Evolutionary conservation across 345 rosid species (phyloP).

Genomic region (Pugionium cornutum): DNA sequence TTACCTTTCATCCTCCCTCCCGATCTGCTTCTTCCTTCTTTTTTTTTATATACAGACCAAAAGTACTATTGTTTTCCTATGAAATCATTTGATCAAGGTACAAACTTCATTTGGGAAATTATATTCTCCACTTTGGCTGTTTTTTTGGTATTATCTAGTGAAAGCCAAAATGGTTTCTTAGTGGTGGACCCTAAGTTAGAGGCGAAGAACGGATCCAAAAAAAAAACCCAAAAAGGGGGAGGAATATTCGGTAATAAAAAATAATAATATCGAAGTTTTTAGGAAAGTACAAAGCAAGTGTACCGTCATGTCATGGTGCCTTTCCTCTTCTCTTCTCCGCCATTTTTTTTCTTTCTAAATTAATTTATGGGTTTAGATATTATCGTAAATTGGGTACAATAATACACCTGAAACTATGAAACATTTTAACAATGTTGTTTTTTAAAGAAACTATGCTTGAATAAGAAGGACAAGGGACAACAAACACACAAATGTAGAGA

Average conservation of each 20-base stretch:
- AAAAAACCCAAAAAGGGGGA: neutral
- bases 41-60: neutral
- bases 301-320: conserved; percentile 32
- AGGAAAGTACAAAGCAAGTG: conserved; percentile 36
- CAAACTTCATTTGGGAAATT: neutral
- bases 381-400: conserved; percentile 14
- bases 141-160: conserved; percentile 20
- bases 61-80: no score
- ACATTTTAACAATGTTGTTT: conserved; percentile 1
- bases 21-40: neutral
- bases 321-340: conserved; percentile 11
- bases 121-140: neutral
- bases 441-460: neutral
- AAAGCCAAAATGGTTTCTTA: conserved; percentile 14
- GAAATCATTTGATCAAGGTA: neutral
- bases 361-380: neutral
- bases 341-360: neutral
- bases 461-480: conserved; percentile 7
- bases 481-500: neutral
- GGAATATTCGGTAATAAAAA: conserved; percentile 27
- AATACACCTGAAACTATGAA: conserved; percentile 16
- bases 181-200: conserved; percentile 19
- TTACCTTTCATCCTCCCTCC: conserved; percentile 8
- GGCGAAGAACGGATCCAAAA: conserved; percentile 10
- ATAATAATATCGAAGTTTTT: conserved; percentile 2